phyloP scores from a whole-genome alignment of 1,284 basidiomycete species.

The Cerrena zonata region DNA sequence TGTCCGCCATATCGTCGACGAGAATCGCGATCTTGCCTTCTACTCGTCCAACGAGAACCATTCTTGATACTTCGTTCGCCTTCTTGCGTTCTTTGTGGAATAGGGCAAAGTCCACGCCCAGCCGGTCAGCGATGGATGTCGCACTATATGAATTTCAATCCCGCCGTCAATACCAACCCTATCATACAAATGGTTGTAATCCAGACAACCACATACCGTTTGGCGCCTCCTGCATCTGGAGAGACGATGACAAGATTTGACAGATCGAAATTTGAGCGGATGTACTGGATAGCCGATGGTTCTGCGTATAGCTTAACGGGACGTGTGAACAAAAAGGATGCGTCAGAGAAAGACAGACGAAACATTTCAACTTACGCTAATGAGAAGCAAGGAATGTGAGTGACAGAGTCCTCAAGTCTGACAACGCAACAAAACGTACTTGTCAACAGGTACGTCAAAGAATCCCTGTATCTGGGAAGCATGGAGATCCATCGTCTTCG shows the following conservation, averaged over 20 bases:
- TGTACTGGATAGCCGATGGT: constrained; percentile 92
- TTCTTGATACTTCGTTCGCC: constrained; percentile 97
- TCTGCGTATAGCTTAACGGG: constrained; percentile 84
- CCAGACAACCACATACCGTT: constrained; percentile 57
- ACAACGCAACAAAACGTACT: constrained; percentile 57
- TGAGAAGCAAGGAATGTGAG: constrained; percentile 18
- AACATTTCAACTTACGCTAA: constrained; percentile 42
- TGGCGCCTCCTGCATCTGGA: constrained; percentile 97
- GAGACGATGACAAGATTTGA: constrained; percentile 93
- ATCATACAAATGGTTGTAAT: too few relatives aligned
- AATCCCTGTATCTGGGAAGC: constrained; percentile 99
- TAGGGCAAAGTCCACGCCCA: constrained; percentile 96
- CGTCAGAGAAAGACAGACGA: constrained; percentile 1
- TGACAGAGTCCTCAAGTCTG: constrained; percentile 12
- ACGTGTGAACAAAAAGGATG: constrained; percentile 8
- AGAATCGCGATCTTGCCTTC: constrained; percentile 91
- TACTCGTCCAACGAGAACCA: constrained; percentile 95
- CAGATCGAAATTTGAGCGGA: constrained; percentile 86
- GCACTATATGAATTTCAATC: too few relatives aligned
- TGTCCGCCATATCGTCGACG: constrained; percentile 99
- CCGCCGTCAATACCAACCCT: too few relatives aligned
- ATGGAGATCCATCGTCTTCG: constrained; percentile 94
- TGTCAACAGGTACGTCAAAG: constrained; percentile 99
- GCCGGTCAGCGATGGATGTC: constrained; percentile 92
- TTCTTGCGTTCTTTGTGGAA: constrained; percentile 99